Conservation (phyloP, 768 basidiomycete species). For the Suillus discolor region DNA sequence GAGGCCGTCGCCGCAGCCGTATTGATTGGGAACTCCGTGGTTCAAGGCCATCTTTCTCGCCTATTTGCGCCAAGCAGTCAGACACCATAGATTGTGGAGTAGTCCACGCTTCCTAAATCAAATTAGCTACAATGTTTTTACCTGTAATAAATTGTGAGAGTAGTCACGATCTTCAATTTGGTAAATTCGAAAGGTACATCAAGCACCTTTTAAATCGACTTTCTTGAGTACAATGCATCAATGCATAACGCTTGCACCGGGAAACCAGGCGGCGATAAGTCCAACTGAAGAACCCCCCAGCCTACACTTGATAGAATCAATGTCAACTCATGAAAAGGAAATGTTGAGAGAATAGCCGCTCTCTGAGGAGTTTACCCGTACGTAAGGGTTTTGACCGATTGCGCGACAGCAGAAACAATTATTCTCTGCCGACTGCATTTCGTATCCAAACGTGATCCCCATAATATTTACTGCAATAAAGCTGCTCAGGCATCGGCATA, state of each 20-base stretch:
- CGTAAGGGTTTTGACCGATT: slow-evolving; percentile 13
- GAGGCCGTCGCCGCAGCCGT: slow-evolving; percentile 17
- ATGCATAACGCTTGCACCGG: slow-evolving; percentile 15
- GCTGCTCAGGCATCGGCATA: slow-evolving; percentile 10
- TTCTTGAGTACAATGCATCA: slow-evolving; percentile 13
- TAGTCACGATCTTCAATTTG: slow-evolving; percentile 13
- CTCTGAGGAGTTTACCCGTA: slow-evolving; percentile 22
- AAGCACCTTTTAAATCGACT: slow-evolving; percentile 17
- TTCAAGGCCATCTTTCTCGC: slow-evolving; percentile 1
- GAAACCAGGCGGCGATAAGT: slow-evolving; percentile 23
- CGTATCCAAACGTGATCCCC: slow-evolving; percentile 23
- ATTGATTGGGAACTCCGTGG: slow-evolving; percentile 23
- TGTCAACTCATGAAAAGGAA: slow-evolving; percentile 24
- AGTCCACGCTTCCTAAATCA: slow-evolving; percentile 20
- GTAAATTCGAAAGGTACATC: slow-evolving; percentile 26
- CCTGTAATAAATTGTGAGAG: not conserved
- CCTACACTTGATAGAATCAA: not conserved
- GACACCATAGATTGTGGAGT: slow-evolving; percentile 27
- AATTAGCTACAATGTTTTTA: not conserved
- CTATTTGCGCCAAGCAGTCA: slow-evolving; percentile 15
- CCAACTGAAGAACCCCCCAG: slow-evolving; percentile 14
- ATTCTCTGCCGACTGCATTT: slow-evolving; percentile 17
- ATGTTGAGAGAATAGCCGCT: slow-evolving; percentile 18
- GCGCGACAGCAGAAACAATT: slow-evolving; percentile 20
- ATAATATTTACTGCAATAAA: slow-evolving; percentile 23